Conservation (phyloP, 179 eudicot species). For the Actinidia chinensis region DNA sequence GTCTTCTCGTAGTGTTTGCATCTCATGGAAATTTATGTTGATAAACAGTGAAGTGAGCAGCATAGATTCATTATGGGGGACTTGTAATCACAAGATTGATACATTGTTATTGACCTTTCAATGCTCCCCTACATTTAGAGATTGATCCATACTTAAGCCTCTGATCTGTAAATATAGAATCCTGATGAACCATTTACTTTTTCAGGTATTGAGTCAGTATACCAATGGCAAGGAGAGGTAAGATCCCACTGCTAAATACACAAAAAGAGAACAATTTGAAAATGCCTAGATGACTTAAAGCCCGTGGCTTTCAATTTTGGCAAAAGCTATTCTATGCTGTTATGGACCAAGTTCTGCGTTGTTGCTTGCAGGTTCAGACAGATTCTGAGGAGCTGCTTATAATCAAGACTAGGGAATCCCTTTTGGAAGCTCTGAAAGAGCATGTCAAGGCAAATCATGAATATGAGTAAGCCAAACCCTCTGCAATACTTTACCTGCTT, state of each 20-base stretch:
- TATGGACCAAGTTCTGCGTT: background rate
- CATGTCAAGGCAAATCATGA: constrained; percentile 95
- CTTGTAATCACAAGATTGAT: background rate
- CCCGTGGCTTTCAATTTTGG: background rate
- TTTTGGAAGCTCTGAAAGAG: constrained; percentile 74
- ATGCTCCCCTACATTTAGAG: background rate
- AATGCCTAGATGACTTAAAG: background rate
- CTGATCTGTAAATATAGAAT: background rate
- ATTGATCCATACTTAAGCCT: background rate
- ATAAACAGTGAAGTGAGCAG: background rate
- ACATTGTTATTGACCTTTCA: background rate
- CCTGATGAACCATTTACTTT: constrained; percentile 7
- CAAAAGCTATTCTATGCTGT: background rate
- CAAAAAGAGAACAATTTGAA: background rate
- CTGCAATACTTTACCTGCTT: background rate
- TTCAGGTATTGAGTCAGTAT: constrained; percentile 87
- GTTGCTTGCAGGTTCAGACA: constrained; percentile 69
- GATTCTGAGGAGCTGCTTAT: constrained; percentile 93
- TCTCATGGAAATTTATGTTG: background rate
- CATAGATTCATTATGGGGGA: background rate
- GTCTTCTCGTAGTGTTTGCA: no score
- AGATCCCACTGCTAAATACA: constrained; percentile 11
- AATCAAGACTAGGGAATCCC: constrained; percentile 93
- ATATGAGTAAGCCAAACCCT: constrained; percentile 70
- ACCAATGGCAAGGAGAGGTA: constrained; percentile 96